Conservation (phyloP, 176 grass and related monocot genomes). For the Aegilops tauschii region DNA sequence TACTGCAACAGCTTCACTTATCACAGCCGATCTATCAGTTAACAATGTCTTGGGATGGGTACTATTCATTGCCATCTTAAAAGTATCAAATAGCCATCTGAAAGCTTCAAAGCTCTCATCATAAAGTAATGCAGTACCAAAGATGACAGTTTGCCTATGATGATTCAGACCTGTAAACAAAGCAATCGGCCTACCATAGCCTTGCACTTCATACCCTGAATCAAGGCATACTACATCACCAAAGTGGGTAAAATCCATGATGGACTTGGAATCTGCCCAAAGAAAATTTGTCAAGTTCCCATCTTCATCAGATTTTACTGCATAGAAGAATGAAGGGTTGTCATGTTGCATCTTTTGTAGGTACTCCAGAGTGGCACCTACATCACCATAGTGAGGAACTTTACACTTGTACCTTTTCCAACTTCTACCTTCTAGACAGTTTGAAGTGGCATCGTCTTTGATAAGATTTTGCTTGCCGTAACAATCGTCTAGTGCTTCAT, state of each 20-base stretch:
- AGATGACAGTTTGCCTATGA: constrained; percentile 84
- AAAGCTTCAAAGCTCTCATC: constrained; percentile 76
- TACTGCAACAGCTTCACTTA: constrained; percentile 55
- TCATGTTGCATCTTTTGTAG: constrained; percentile 81
- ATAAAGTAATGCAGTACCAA: constrained; percentile 81
- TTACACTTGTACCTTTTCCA: constrained; percentile 43
- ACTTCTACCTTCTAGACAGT: constrained; percentile 43
- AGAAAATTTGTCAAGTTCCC: constrained; percentile 67
- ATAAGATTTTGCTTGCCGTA: constrained; percentile 28
- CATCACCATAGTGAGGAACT: constrained; percentile 51
- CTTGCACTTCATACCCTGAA: constrained; percentile 60
- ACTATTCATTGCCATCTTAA: constrained; percentile 82
- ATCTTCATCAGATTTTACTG: constrained; percentile 68
- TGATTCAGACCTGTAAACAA: constrained; percentile 92
- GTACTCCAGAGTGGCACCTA: constrained; percentile 73
- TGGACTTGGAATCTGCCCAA: constrained; percentile 83
- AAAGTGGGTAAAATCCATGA: constrained; percentile 76
- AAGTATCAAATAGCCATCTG: constrained; percentile 83
- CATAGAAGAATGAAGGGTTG: constrained; percentile 83
- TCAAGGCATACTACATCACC: constrained; percentile 90
- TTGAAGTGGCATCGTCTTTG: constrained; percentile 15
- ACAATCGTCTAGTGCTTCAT: constrained; percentile 42
- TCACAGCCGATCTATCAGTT: constrained; percentile 53
- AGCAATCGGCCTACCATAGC: constrained; percentile 74
- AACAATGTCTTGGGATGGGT: constrained; percentile 75